Evolutionary conservation across 306 rosid genomes (phyloP), one percentile per base, ranked within the genome.

Genomic region (Glycine latifolia): DNA sequence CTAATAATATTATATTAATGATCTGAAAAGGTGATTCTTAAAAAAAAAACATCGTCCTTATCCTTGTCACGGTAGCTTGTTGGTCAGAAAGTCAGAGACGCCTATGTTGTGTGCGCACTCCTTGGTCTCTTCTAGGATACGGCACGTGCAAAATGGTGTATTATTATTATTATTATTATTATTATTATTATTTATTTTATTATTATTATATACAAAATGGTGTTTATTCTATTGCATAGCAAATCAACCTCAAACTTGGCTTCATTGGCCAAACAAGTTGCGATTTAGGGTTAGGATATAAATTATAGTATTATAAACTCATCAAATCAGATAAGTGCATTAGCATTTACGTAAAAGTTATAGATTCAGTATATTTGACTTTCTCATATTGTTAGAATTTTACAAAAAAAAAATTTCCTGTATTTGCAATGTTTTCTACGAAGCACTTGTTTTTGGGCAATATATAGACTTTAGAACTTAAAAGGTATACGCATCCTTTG

Each of bases 51-150:
- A 15, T 50, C 2, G n/a, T 31, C 39, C 26, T 78, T 78, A 79
- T 79, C 84, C 53, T 69, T 44, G 15, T 63, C 73, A 63, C 43
- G 69, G 84, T 47, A 17, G 62, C 79, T 65, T 78, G 7, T 14
- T 52, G 83, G 88, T 84, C 86, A 87, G 86, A 88, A 85, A 69
- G 87, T 82, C 88, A 87, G 83, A 85, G 83, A 75, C 84, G 85
- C 72, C 85, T 80, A 52, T 35, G 14, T 16, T 62, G 58, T 75
- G 56, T 58, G n/a, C 62, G 62, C 13, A 63, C 60, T 10, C 67
- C 43, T 35, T 53, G 81, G 71, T 78, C 85, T 46, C 70, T 79
- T 54, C 37, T 54, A 12, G 46, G 73, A 73, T 55, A 70, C 76
- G 85, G 65, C 88, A 79, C 85, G 86, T 82, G 84, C 31, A 80